phyloP scores from a whole-genome alignment of 495 filamentous ascomycete species.

The Tuber brumale region DNA sequence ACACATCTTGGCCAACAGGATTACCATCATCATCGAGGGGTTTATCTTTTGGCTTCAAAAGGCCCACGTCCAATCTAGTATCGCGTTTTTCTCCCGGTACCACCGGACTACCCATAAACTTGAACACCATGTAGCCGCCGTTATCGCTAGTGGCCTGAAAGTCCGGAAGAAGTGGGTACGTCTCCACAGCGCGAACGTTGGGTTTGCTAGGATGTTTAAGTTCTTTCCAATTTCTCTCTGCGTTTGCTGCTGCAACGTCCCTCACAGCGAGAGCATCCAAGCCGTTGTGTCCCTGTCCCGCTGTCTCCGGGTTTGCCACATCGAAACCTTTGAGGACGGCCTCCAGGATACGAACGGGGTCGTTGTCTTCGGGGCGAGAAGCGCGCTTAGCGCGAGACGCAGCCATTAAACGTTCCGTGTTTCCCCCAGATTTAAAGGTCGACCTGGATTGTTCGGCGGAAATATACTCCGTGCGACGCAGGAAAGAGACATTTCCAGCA shows the following conservation, averaged over 20 bases:
- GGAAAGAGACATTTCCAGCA: conserved; percentile 70
- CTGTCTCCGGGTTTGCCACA: conserved; percentile 63
- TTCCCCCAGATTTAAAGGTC: conserved; percentile 40
- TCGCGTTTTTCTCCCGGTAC: conserved; percentile 58
- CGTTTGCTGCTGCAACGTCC: conserved; percentile 52
- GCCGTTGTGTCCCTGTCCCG: conserved; percentile 47
- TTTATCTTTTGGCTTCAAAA: conserved; percentile 62
- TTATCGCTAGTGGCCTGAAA: conserved; percentile 81
- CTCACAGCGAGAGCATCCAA: conserved; percentile 51
- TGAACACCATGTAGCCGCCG: conserved; percentile 77
- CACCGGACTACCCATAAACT: conserved; percentile 78
- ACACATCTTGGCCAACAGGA: conserved; percentile 37
- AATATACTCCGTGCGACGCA: conserved; percentile 93
- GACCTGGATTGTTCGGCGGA: conserved; percentile 57
- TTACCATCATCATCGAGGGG: conserved; percentile 47
- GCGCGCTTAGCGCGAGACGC: conserved; percentile 46
- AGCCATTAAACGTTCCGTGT: conserved; percentile 40
- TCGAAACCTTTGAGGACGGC: conserved; percentile 82
- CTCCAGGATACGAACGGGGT: conserved; percentile 73
- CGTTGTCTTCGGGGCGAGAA: conserved; percentile 58
- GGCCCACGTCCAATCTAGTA: conserved; percentile 67
- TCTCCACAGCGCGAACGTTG: conserved; percentile 68
- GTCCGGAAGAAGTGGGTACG: conserved; percentile 78
- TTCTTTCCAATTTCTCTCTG: conserved; percentile 61
- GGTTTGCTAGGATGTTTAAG: conserved; percentile 78